Conservation (phyloP, 2,329 filamentous ascomycete species). For the Ophiostoma triangulosporum region DNA sequence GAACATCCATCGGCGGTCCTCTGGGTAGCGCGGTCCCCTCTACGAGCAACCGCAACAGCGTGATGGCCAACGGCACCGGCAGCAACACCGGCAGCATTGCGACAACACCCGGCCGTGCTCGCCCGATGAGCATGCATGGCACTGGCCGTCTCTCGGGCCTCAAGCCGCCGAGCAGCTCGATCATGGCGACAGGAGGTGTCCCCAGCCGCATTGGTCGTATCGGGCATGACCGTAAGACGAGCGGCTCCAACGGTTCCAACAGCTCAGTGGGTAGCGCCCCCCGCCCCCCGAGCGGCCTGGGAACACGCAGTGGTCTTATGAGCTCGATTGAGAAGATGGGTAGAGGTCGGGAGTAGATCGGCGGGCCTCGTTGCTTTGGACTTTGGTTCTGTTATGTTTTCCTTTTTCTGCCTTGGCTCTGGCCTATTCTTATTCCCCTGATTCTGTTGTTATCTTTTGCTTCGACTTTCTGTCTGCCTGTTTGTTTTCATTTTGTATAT, state of each 20-base stretch:
- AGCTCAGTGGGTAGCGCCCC: slow-evolving; percentile 27
- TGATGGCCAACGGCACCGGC: slow-evolving; percentile 11
- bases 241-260: slow-evolving; percentile 10
- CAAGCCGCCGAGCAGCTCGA: slow-evolving; percentile 40
- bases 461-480: neutral
- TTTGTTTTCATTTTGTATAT: slow-evolving; percentile 7
- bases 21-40: slow-evolving; percentile 9
- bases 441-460: neutral
- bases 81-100: slow-evolving; percentile 8
- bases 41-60: slow-evolving; percentile 10
- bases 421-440: neutral
- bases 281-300: slow-evolving; percentile 34
- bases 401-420: neutral
- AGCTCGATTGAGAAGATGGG: slow-evolving; percentile 84
- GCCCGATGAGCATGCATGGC: slow-evolving; percentile 14
- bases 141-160: slow-evolving; percentile 34
- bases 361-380: neutral
- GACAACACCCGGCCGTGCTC: slow-evolving; percentile 14
- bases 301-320: slow-evolving; percentile 58
- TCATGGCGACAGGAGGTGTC: slow-evolving; percentile 18
- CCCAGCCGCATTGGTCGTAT: slow-evolving; percentile 35
- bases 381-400: neutral
- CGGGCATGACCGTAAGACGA: slow-evolving; percentile 32
- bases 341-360: slow-evolving; percentile 29
- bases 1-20: slow-evolving; percentile 8